Evolutionary conservation across 495 filamentous ascomycete species (phyloP).

Genomic region (Daldinia childiae): DNA sequence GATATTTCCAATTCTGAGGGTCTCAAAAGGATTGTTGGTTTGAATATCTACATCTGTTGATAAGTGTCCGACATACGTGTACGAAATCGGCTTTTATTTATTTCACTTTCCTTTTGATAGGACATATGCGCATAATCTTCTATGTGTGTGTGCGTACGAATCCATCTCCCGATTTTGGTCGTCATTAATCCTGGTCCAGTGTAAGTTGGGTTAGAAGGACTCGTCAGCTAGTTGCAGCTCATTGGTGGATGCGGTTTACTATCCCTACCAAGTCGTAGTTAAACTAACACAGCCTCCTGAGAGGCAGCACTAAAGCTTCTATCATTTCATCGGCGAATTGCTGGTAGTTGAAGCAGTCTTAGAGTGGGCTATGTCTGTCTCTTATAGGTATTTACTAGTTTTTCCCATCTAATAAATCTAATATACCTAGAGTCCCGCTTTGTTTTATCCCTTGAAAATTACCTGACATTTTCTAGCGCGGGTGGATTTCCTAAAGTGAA

Average conservation of each 20-base stretch:
- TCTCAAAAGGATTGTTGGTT: background rate
- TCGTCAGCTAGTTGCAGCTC: conserved; percentile 49
- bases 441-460: conserved; percentile 9
- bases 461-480: conserved; percentile 11
- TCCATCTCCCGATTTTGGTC: conserved; percentile 21
- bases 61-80: background rate
- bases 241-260: conserved; percentile 37
- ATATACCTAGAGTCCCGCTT: background rate
- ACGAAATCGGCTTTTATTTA: background rate
- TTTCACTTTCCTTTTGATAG: background rate
- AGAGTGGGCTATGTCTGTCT: background rate
- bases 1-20: background rate
- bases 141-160: conserved; percentile 17
- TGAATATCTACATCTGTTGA: background rate
- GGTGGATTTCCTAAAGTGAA: conserved; percentile 24
- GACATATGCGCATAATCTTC: background rate
- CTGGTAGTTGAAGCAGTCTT: conserved; percentile 11
- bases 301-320: conserved; percentile 5
- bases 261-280: conserved; percentile 22
- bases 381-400: background rate
- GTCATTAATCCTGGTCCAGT: conserved; percentile 19
- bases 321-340: conserved; percentile 16
- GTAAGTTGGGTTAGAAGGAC: conserved; percentile 43
- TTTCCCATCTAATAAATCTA: background rate
- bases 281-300: conserved; percentile 37